These are phyloP conservation scores for Penicillium desertorum DNA, from an alignment of 495 filamentous ascomycete genomes.

Conservation along the genomic window DNA sequence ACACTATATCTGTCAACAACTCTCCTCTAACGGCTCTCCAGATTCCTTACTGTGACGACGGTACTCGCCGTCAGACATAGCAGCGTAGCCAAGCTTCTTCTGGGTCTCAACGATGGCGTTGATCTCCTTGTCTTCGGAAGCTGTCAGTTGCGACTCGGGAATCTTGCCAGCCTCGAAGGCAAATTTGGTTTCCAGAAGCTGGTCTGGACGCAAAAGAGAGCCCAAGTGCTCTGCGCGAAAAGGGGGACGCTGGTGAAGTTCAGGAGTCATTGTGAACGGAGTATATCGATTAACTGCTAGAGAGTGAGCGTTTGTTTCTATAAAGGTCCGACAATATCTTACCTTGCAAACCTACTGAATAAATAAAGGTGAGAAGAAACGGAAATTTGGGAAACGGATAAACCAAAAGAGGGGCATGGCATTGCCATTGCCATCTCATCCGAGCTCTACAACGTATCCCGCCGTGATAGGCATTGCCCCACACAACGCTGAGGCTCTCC, in stretches of 20 bases:
- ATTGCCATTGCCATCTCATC: slow-evolving; percentile 16
- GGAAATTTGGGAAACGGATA: background rate
- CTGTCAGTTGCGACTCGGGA: slow-evolving; percentile 37
- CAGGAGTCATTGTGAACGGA: slow-evolving; percentile 36
- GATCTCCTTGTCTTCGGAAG: slow-evolving; percentile 65
- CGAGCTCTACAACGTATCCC: slow-evolving; percentile 1
- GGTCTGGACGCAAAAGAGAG: slow-evolving; percentile 71
- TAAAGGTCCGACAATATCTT: background rate
- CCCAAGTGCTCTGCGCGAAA: slow-evolving; percentile 85
- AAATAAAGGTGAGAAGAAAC: background rate
- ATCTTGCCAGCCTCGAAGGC: slow-evolving; percentile 53
- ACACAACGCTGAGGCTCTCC: slow-evolving; percentile 9
- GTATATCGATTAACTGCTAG: slow-evolving; percentile 1
- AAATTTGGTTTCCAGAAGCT: slow-evolving; percentile 63
- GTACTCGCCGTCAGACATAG: slow-evolving; percentile 75
- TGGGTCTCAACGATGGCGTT: slow-evolving; percentile 65
- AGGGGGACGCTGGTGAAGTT: slow-evolving; percentile 61
- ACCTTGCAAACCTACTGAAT: background rate
- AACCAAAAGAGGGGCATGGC: slow-evolving; percentile 24
- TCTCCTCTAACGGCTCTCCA: background rate
- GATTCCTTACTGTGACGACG: slow-evolving; percentile 57
- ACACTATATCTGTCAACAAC: slow-evolving; percentile 44
- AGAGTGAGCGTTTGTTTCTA: background rate
- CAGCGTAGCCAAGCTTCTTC: slow-evolving; percentile 63
- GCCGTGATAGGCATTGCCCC: slow-evolving; percentile 7